A percentile compares a stretch with the other conserved stretches of the same genome.
These are phyloP conservation scores for Quercus agrifolia DNA, from an alignment of 306 rosid genomes.

Conservation along the genomic window DNA sequence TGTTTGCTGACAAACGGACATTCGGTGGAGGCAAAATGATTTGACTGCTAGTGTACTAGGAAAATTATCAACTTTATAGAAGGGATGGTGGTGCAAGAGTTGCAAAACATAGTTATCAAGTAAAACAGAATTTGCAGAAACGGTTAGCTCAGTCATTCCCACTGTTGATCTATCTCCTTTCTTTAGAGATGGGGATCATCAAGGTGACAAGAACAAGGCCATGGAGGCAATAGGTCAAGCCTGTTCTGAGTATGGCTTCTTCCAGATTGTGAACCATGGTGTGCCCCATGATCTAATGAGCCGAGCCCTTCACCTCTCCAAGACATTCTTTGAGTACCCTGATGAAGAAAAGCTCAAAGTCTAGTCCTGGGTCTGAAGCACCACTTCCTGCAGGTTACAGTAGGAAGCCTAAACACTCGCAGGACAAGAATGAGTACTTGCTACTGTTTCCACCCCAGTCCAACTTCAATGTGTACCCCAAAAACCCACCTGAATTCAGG, in stretches of 20 bases:
- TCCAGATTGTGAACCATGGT: conserved; percentile 50
- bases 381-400: conserved; percentile 48
- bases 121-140: neutral
- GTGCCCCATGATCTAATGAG: conserved; percentile 26
- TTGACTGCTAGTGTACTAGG: too few relatives aligned
- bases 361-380: conserved; percentile 21
- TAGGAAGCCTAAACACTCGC: conserved; percentile 22
- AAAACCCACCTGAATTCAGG: conserved; percentile 38
- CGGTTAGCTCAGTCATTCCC: conserved; percentile 31
- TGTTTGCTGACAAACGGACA: too few relatives aligned
- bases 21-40: too few relatives aligned
- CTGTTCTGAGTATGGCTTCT: conserved; percentile 46
- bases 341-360: conserved; percentile 40
- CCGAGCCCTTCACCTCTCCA: conserved; percentile 30
- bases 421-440: conserved; percentile 40
- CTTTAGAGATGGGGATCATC: conserved; percentile 8
- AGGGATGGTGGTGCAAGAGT: too few relatives aligned
- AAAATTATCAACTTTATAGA: too few relatives aligned
- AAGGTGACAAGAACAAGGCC: conserved; percentile 25
- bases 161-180: conserved; percentile 44
- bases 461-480: conserved; percentile 35
- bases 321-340: conserved; percentile 31
- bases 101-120: neutral
- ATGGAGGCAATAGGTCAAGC: conserved; percentile 36
- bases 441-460: conserved; percentile 36